Percentiles rank a stretch among this genome's conserved stretches.
phyloP scores from a whole-genome alignment of 805 yeast species.

The Hanseniaspora occidentalis region DNA sequence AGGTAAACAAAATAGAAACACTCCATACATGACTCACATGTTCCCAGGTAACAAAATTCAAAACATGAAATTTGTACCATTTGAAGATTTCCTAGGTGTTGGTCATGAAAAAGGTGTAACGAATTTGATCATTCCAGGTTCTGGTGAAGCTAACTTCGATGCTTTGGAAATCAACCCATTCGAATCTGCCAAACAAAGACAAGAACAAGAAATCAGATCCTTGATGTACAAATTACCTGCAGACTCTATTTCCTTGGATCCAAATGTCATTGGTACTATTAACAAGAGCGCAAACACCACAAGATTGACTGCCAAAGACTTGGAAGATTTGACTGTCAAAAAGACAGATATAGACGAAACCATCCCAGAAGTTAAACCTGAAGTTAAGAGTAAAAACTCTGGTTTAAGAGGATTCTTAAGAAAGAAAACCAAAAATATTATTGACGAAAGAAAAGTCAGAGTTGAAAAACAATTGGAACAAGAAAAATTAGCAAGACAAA shows the following conservation, averaged over 20 bases:
- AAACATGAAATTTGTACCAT: constrained; percentile 70
- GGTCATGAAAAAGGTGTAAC: constrained; percentile 72
- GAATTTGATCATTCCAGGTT: constrained; percentile 87
- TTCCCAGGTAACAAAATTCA: constrained; percentile 66
- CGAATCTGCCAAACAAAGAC: constrained; percentile 86
- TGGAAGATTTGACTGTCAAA: constrained; percentile 30
- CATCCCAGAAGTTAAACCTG: constrained; percentile 51
- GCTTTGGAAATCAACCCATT: constrained; percentile 88
- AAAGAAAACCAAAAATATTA: constrained; percentile 72
- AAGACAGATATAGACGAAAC: constrained; percentile 13
- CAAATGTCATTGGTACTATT: constrained; percentile 73
- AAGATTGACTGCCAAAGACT: constrained; percentile 52
- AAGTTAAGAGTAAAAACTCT: constrained; percentile 70
- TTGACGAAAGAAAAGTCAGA: constrained; percentile 73
- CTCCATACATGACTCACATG: constrained; percentile 88
- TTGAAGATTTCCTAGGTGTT: constrained; percentile 88
- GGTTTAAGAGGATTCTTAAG: constrained; percentile 68
- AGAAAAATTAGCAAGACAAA: constrained; percentile 61
- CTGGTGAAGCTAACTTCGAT: constrained; percentile 97
- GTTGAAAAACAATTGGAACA: constrained; percentile 59
- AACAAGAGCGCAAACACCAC: constrained; percentile 52
- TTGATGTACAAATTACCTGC: constrained; percentile 81
- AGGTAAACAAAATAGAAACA: constrained; percentile 26
- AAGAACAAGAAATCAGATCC: constrained; percentile 78
- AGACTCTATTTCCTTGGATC: constrained; percentile 87